These are phyloP conservation scores for Eucommia ulmoides DNA, from an alignment of 257 asterid species.

Conservation along the genomic window DNA sequence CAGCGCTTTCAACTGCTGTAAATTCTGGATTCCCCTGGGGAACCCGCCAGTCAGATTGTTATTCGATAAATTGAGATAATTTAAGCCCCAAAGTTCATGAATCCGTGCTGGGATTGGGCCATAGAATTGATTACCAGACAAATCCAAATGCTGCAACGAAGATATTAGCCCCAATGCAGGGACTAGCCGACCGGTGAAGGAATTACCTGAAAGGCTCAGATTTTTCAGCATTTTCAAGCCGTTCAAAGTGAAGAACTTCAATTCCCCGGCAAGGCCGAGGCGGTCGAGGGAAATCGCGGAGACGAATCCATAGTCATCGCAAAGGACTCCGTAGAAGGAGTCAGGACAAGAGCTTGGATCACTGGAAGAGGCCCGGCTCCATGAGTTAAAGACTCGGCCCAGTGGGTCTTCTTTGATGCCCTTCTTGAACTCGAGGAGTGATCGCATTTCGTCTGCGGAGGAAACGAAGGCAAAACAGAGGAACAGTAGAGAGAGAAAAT, in stretches of 20 bases:
- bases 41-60: constrained; percentile 51
- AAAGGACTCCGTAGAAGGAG: constrained; percentile 51
- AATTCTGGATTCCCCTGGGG: constrained; percentile 48
- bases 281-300: constrained; percentile 46
- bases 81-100: constrained; percentile 52
- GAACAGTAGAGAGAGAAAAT: constrained; percentile 13
- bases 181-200: constrained; percentile 60
- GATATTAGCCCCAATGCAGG: constrained; percentile 59
- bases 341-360: constrained; percentile 45
- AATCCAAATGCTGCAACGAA: constrained; percentile 63
- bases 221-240: constrained; percentile 39
- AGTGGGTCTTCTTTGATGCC: constrained; percentile 71
- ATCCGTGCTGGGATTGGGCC: constrained; percentile 70
- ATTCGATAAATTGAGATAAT: constrained; percentile 47
- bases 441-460: constrained; percentile 45
- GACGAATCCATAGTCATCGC: constrained; percentile 30
- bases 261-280: constrained; percentile 50
- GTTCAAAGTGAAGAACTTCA: constrained; percentile 59
- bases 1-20: constrained; percentile 63
- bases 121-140: constrained; percentile 53
- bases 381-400: constrained; percentile 33
- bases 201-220: constrained; percentile 64
- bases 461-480: constrained; percentile 22
- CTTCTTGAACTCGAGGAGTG: constrained; percentile 73
- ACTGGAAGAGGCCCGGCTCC: constrained; percentile 25